Percentiles rank a stretch among this genome's conserved stretches.
These are phyloP conservation scores for Pyricularia sp. DNA, from an alignment of 2,329 filamentous ascomycete genomes.

Conservation along the genomic window DNA sequence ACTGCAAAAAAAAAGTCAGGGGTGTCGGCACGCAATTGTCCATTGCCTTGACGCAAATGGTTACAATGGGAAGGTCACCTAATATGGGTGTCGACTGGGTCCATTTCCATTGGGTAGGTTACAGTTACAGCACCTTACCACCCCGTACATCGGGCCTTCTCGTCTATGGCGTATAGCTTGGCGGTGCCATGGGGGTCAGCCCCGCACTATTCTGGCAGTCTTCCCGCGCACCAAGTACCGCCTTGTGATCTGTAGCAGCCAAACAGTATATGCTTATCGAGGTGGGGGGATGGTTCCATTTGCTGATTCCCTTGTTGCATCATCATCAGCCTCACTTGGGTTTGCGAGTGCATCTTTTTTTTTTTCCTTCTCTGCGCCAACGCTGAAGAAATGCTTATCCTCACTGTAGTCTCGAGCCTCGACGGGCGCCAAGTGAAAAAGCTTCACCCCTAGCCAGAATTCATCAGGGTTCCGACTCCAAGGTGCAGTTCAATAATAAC, in stretches of 20 bases:
- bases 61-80: conserved; percentile 5
- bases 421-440: neutral
- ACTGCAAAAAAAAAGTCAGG: neutral
- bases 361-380: neutral
- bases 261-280: neutral
- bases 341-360: too few relatives aligned
- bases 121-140: too few relatives aligned
- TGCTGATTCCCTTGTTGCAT: neutral
- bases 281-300: too few relatives aligned
- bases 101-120: neutral
- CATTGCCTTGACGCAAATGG: conserved; percentile 1
- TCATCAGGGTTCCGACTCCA: neutral
- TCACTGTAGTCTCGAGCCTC: neutral
- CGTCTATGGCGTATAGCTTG: neutral
- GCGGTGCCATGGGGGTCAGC: neutral
- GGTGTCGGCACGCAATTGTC: conserved; percentile 1
- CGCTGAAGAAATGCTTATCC: neutral
- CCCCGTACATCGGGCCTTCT: neutral
- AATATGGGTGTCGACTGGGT: neutral
- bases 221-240: neutral
- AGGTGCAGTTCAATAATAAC: neutral
- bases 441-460: neutral
- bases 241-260: neutral
- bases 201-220: neutral
- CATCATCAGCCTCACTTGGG: too few relatives aligned